phyloP scores from a whole-genome alignment of 768 basidiomycete genomes.

The Leccinum imitatum region DNA sequence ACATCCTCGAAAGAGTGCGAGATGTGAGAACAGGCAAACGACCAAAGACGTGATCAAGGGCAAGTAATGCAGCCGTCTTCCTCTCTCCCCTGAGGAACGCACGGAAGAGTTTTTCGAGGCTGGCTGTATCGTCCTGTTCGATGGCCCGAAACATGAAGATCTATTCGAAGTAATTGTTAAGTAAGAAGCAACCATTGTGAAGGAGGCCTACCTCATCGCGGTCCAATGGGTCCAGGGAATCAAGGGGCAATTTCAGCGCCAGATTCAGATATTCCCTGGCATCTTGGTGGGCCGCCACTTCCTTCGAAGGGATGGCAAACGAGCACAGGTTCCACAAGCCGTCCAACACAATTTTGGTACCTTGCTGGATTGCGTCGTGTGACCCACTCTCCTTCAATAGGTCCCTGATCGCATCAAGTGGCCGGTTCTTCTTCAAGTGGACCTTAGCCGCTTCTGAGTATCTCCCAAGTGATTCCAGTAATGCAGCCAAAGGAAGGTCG shows the following conservation, averaged over 20 bases:
- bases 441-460: conserved; percentile 52
- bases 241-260: conserved; percentile 14
- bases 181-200: not conserved
- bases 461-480: conserved; percentile 44
- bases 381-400: conserved; percentile 38
- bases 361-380: conserved; percentile 32
- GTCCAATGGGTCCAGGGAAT: conserved; percentile 9
- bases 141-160: conserved; percentile 38
- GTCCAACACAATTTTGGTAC: conserved; percentile 40
- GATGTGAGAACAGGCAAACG: conserved; percentile 17
- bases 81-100: conserved; percentile 23
- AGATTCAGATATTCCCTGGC: conserved; percentile 26
- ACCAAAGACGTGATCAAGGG: conserved; percentile 9
- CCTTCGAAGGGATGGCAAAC: conserved; percentile 32
- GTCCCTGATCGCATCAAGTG: conserved; percentile 45
- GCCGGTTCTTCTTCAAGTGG: conserved; percentile 47
- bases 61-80: conserved; percentile 7
- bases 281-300: not conserved
- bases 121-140: conserved; percentile 14
- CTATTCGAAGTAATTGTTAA: not conserved
- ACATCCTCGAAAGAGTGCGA: conserved; percentile 18
- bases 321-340: conserved; percentile 49
- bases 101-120: conserved; percentile 34
- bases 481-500: conserved; percentile 43
- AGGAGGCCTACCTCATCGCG: conserved; percentile 10